Conservation (phyloP, 495 filamentous ascomycete genomes). For the Penicillium ucsense region DNA sequence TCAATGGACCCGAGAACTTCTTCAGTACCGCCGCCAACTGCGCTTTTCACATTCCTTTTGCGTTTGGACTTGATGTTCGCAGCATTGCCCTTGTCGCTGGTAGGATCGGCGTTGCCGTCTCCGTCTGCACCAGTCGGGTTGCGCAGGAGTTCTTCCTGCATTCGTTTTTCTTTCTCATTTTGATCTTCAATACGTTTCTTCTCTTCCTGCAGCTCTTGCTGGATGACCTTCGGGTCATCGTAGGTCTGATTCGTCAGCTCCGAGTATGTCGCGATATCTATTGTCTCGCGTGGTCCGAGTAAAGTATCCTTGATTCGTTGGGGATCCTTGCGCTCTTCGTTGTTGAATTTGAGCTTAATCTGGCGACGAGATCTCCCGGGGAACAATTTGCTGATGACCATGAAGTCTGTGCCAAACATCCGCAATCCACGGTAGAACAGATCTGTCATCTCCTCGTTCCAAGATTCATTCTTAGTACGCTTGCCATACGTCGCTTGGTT, state of each 20-base stretch:
- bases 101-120: conserved; percentile 20
- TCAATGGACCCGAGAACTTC: conserved; percentile 34
- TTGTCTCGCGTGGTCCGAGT: conserved; percentile 44
- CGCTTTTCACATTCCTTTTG: conserved; percentile 24
- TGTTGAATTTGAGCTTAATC: conserved; percentile 87
- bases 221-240: conserved; percentile 44
- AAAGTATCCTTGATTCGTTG: conserved; percentile 59
- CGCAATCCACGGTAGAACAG: conserved; percentile 74
- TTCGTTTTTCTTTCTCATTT: conserved; percentile 48
- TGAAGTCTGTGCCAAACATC: conserved; percentile 91
- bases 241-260: conserved; percentile 47
- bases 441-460: conserved; percentile 70
- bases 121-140: conserved; percentile 28
- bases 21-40: conserved; percentile 33
- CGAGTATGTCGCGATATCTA: conserved; percentile 60
- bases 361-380: conserved; percentile 61
- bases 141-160: conserved; percentile 42
- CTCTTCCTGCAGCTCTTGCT: conserved; percentile 62
- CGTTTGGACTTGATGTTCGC: conserved; percentile 25
- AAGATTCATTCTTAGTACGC: conserved; percentile 58
- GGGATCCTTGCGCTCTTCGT: conserved; percentile 75
- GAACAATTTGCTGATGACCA: conserved; percentile 78
- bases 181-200: conserved; percentile 55
- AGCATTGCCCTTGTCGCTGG: conserved; percentile 28
- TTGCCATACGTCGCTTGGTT: conserved; percentile 68